Conservation (phyloP, 2,329 filamentous ascomycete genomes). For the Hypocreales sp. region DNA sequence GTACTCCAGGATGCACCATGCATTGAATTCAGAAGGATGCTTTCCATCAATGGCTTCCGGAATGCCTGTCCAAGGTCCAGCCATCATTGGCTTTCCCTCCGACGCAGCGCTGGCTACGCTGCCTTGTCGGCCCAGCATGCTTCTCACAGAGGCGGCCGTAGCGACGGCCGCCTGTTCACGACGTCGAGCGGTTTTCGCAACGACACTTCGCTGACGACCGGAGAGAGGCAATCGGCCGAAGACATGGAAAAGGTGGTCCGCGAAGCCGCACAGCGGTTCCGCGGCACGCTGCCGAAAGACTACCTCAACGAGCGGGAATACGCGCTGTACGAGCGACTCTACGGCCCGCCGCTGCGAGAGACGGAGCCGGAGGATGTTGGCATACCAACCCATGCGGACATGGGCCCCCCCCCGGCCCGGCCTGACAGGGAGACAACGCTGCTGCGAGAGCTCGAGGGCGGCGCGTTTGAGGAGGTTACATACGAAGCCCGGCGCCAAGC, state of each 20-base stretch:
- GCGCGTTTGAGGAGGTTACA: slow-evolving; percentile 46
- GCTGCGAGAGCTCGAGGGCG: slow-evolving; percentile 38
- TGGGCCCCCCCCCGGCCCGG: slow-evolving; percentile 10
- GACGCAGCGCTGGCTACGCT: too few species aligned
- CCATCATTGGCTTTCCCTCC: too few species aligned
- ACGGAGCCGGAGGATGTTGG: slow-evolving; percentile 44
- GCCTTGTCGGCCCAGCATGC: too few species aligned
- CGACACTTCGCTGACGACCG: too few species aligned
- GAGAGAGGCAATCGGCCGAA: too few species aligned
- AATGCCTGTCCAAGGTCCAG: too few species aligned
- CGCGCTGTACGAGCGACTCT: slow-evolving; percentile 62
- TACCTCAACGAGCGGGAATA: slow-evolving; percentile 58
- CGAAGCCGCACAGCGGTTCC: slow-evolving; percentile 57
- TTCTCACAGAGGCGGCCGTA: too few species aligned
- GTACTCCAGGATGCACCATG: too few species aligned
- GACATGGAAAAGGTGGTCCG: slow-evolving; percentile 51
- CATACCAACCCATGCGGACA: slow-evolving; percentile 24
- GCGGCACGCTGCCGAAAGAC: slow-evolving; percentile 58
- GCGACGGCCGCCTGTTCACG: too few species aligned
- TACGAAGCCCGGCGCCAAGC: slow-evolving; percentile 17
- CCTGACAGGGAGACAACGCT: slow-evolving; percentile 25
- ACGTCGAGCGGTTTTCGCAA: too few species aligned
- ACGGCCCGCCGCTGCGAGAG: slow-evolving; percentile 56
- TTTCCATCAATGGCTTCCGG: too few species aligned
- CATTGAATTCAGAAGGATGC: too few species aligned